phyloP scores from a whole-genome alignment of 345 rosid species.

The Gossypium herbaceum region DNA sequence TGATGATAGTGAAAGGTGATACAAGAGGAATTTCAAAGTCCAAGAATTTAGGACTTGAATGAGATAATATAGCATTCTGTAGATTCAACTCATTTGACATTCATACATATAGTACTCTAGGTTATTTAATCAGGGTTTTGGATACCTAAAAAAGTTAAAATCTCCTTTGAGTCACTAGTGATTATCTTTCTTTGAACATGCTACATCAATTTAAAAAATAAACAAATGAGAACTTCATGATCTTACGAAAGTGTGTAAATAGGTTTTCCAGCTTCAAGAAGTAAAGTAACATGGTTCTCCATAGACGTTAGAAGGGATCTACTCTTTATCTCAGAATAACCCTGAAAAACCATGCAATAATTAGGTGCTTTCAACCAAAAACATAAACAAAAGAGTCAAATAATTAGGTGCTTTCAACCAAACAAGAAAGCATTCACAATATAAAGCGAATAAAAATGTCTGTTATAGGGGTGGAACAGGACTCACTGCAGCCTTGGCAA shows the following conservation, averaged over 20 bases:
- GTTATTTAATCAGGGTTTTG: neutral
- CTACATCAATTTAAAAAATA: neutral
- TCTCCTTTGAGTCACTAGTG: neutral
- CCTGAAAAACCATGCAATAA: conserved; percentile 41
- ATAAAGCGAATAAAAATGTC: neutral
- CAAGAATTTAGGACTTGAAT: neutral
- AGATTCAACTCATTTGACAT: neutral
- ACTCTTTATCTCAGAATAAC: conserved; percentile 80
- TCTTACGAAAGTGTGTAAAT: conserved; percentile 74
- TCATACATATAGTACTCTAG: neutral
- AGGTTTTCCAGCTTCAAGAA: conserved; percentile 70
- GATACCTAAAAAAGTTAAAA: too few relatives aligned
- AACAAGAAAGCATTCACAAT: neutral
- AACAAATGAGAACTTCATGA: neutral
- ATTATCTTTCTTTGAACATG: neutral
- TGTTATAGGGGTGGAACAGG: neutral
- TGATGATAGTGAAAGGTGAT: neutral
- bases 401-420: neutral
- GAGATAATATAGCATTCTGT: neutral
- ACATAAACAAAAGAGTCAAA: neutral
- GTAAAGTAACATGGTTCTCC: conserved; percentile 83
- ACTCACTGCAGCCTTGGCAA: conserved; percentile 83
- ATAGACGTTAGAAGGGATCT: conserved; percentile 87
- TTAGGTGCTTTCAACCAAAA: neutral
- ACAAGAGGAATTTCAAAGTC: neutral